Base-by-base conservation (phyloP, 2,329 filamentous ascomycete genomes). In the Fusarium sarcochroum region DNA sequence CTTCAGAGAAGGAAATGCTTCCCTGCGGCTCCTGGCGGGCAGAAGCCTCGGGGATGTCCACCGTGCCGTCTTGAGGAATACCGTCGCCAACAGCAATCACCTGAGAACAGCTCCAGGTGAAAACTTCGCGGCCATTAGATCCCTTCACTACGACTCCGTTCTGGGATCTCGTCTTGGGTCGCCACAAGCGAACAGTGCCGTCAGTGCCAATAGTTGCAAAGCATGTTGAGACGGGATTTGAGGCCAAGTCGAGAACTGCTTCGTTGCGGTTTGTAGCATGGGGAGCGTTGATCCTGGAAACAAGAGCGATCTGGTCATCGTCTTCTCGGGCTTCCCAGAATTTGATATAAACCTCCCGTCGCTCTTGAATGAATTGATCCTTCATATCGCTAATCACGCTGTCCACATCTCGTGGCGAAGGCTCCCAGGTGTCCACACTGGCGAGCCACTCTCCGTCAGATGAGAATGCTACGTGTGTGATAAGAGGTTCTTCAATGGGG, bases 141-240 rank as follows among this genome's bases (percentile, higher is more conserved):
- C 86, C 88, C 67, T 87, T 89, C 21, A 90, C 83, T 10, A 87
- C 83, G 38, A 92, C 81, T 6, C 92, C 93, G 71, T 92, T 88
- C 47, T 89, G 87, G 66, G 89, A 86, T 45, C 91, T 87, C 7
- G 87, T 84, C 77, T 88, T 91, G 13, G 92, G 89, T n/a, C 87
- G 87, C 96, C 96, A 99, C 47, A 96, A 83, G 38, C 93, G 89
- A 37, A 97, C 87, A 21, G 88, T 81, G 13, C 90, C 90, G 76
- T 99, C 95, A 56, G 90, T 88, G 35, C 95, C 96, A 38, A 97
- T 85, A 2, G 94, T 97, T 10, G 93, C 92, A 77, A 98, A 98
- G 46, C 91, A 89, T 48, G 87, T 82, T 9, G 86, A 85, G 5
- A 82, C 85, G 5, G 93, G 92, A 66, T 94, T 90, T 17, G 91